Base-by-base conservation (phyloP, 306 rosid species). In the Vachellia collinsii region DNA sequence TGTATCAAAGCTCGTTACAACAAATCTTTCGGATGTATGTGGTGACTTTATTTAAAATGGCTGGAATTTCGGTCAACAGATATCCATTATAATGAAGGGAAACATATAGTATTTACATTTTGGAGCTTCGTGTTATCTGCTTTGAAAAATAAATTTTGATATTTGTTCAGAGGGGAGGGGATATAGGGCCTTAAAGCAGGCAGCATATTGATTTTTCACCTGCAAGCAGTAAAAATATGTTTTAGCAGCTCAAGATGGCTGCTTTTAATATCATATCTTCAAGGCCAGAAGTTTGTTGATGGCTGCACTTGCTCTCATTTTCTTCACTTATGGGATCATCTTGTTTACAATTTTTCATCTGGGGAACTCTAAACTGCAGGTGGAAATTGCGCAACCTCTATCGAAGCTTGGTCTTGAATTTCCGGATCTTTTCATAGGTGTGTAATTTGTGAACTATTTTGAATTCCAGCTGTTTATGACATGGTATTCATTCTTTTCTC, bases 381-480 rank as follows among this genome's bases (percentile, higher is more conserved):
- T 93, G 62, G 97, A 87, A 87, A 84, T 85, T 76, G 99, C 99
- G 50, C 97, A 84, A 76, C 91, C 97, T 76, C 82, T 95, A 11
- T 88, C 92, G 50, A 91, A 93, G 81, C 93, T 91, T 38, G 87
- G 93, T 85, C 94, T 95, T 74, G 97, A 91, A 87, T 95, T 89
- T 83, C 98, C 99, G 38, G 99, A 93, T 70, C 80, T 95, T 41
- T 81, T 79, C 85, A 91, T 95, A 68, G 94, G 99, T 95, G 84
- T 81, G 91, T 83, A 47, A 56, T 81, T 74, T 69, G 10, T 65
- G 67, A 80, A 53, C 58, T 77, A 44, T 68, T 74, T 23, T 54
- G 77, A 44, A 63, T 56, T 75, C 72, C 53, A 13, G 79, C 74
- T 11, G 51, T 58, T 77, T 37, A 61, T 58, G 43, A 72, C 78